Evolutionary conservation across 2,329 filamentous ascomycete genomes (phyloP).

Genomic region (Exophiala phaeomuriformis): DNA sequence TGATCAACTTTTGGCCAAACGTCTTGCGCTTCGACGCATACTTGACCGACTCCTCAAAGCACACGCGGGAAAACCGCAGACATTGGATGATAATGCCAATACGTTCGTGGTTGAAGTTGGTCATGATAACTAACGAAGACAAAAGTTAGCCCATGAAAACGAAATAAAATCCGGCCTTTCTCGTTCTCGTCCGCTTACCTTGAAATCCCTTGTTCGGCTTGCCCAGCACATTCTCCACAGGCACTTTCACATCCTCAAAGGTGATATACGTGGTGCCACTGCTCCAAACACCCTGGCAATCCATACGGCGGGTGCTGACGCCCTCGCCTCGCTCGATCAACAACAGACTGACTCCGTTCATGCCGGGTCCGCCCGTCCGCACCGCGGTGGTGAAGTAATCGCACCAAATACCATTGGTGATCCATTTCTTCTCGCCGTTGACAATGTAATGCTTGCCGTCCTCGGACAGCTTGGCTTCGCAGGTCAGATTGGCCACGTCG

Average conservation of each 20-base stretch:
- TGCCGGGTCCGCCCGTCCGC: slow-evolving; percentile 76
- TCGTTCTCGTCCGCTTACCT: slow-evolving; percentile 37
- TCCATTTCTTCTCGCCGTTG: slow-evolving; percentile 99
- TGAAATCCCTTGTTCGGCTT: slow-evolving; percentile 98
- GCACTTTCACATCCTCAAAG: slow-evolving; percentile 98
- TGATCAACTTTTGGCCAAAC: slow-evolving; percentile 92
- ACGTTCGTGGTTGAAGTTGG: slow-evolving; percentile 98
- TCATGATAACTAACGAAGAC: slow-evolving; percentile 74
- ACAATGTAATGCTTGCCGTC: slow-evolving; percentile 97
- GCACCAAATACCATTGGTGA: slow-evolving; percentile 92
- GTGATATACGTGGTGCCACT: slow-evolving; percentile 95
- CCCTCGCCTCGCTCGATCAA: slow-evolving; percentile 87
- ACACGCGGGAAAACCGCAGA: slow-evolving; percentile 88
- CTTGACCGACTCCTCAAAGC: slow-evolving; percentile 92
- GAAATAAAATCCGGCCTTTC: neutral
- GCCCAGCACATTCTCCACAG: slow-evolving; percentile 95
- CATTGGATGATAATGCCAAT: slow-evolving; percentile 98
- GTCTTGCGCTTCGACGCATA: slow-evolving; percentile 96
- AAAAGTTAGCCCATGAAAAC: neutral
- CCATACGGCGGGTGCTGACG: slow-evolving; percentile 90
- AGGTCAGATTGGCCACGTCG: slow-evolving; percentile 91
- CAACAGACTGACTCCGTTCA: slow-evolving; percentile 85
- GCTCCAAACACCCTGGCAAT: slow-evolving; percentile 96
- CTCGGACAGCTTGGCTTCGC: slow-evolving; percentile 87
- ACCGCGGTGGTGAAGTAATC: slow-evolving; percentile 98